A percentile compares a stretch with the other conserved stretches of the same genome.
These are phyloP conservation scores for Candida gigantensis DNA, from an alignment of 1,139 yeast genomes.

Conservation along the genomic window DNA sequence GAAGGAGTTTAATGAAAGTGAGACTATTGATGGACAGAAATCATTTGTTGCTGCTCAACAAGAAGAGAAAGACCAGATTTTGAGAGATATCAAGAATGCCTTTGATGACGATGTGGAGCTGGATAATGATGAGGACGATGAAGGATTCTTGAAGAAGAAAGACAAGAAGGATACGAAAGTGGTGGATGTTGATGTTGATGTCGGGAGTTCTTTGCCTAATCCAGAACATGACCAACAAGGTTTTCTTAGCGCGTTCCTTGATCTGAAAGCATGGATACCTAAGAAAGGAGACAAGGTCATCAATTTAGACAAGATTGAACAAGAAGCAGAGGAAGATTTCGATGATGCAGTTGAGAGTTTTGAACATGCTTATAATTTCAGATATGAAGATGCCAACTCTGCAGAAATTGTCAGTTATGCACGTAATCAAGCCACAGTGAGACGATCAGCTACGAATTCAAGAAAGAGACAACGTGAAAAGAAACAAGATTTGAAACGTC, in stretches of 20 bases:
- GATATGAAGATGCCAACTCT: conserved; percentile 89
- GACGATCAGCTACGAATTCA: conserved; percentile 73
- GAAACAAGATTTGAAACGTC: conserved; percentile 54
- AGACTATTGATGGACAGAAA: conserved; percentile 57
- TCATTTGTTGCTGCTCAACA: conserved; percentile 72
- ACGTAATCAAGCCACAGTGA: conserved; percentile 87
- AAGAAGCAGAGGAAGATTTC: conserved; percentile 80
- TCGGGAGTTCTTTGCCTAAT: conserved; percentile 52
- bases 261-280: conserved; percentile 89
- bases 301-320: conserved; percentile 55
- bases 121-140: conserved; percentile 41
- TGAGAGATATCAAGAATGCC: conserved; percentile 74
- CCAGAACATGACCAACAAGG: conserved; percentile 65
- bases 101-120: conserved; percentile 52
- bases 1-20: conserved; percentile 51
- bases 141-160: conserved; percentile 55
- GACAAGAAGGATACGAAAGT: conserved; percentile 21
- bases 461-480: conserved; percentile 83
- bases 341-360: conserved; percentile 90
- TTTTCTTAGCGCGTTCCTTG: conserved; percentile 72
- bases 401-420: conserved; percentile 96
- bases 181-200: conserved; percentile 12
- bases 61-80: conserved; percentile 70
- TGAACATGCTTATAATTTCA: conserved; percentile 90
- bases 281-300: conserved; percentile 53